Base-by-base conservation (phyloP, 2,329 filamentous ascomycete genomes). In the Colletotrichum tamarilloi region DNA sequence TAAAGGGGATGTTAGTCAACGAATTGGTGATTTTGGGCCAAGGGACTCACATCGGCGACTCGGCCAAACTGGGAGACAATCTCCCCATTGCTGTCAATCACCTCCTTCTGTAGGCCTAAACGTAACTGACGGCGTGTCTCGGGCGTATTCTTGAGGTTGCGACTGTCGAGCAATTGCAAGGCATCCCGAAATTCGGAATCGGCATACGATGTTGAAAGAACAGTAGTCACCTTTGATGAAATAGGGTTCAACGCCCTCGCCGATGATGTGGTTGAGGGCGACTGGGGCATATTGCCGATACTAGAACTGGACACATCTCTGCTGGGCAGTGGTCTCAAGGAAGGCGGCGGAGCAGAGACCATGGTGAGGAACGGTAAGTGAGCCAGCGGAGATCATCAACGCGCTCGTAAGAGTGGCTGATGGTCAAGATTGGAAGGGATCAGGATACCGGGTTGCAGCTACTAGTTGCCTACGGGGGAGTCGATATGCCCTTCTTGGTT, bases 121-220 rank as follows among this genome's bases (percentile, higher is more conserved):
- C 95, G 91, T 19, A 98, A 84, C 72, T 94, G 92, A 6, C 96
- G 91, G 64, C 97, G 90, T 3, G 92, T 93, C 76, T 95, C 93
- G 11, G 94, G 88, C 14, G 91, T 94, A 80, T 97, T 98, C 68
- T 88, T 85, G 16, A 95, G 82, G 1, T 88, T 88, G 46, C 94
- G 89, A 62, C 90, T 85, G 82, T 98, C 96, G 24, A 98, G 85
- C 1, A 97, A 90, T 65, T 90, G 87, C 35, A 99, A 85, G 16
- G 95, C 92, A 85, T 97, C 94, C 76, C 95, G 91, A 77, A 98
- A 97, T 77, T 98, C 96, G 5, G 94, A 88, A 82, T 98, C 97
- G 7, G 95, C 93, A 83, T 98, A 98, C 0, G 96, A 98, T 2
- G 95, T 92, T 4, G 97, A 98, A 62, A 98, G 89, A 53, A 98